Evolutionary conservation across 495 filamentous ascomycete genomes (phyloP).

Genomic region (Darksidea phi): DNA sequence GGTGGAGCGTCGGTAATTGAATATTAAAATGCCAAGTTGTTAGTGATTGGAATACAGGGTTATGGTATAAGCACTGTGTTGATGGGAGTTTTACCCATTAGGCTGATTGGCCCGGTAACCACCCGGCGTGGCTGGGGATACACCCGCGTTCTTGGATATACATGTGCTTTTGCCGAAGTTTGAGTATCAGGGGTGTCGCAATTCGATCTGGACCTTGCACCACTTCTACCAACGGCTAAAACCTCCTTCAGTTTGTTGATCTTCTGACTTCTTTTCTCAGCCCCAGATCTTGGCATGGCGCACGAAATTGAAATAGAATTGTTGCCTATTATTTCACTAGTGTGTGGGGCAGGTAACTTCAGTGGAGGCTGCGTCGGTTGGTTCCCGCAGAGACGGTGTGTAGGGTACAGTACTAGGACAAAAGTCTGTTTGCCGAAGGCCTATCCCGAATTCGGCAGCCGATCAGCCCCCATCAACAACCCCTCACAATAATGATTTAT

Average conservation of each 20-base stretch:
- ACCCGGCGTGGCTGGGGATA: slow-evolving; percentile 17
- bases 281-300: slow-evolving; percentile 16
- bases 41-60: slow-evolving; percentile 21
- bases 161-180: slow-evolving; percentile 26
- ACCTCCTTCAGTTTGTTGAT: slow-evolving; percentile 20
- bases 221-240: slow-evolving; percentile 16
- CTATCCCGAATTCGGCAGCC: too few relatives aligned
- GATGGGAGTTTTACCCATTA: slow-evolving; percentile 23
- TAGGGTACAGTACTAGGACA: too few relatives aligned
- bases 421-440: too few relatives aligned
- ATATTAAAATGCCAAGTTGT: slow-evolving; percentile 28
- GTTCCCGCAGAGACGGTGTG: too few relatives aligned
- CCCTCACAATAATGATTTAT: too few relatives aligned
- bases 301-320: slow-evolving; percentile 17
- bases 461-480: too few relatives aligned
- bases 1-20: slow-evolving; percentile 23
- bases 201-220: slow-evolving; percentile 1
- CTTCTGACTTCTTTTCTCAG: slow-evolving; percentile 20
- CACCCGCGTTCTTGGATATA: slow-evolving; percentile 25
- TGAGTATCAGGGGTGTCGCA: slow-evolving; percentile 9
- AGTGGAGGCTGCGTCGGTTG: too few relatives aligned
- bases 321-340: slow-evolving; percentile 18
- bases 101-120: slow-evolving; percentile 24
- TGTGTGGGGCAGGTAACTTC: too few relatives aligned
- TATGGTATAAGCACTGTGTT: slow-evolving; percentile 24